These are phyloP conservation scores for Symbiodinium natans DNA, from an alignment of 73 alveolate species.

Conservation along the genomic window DNA sequence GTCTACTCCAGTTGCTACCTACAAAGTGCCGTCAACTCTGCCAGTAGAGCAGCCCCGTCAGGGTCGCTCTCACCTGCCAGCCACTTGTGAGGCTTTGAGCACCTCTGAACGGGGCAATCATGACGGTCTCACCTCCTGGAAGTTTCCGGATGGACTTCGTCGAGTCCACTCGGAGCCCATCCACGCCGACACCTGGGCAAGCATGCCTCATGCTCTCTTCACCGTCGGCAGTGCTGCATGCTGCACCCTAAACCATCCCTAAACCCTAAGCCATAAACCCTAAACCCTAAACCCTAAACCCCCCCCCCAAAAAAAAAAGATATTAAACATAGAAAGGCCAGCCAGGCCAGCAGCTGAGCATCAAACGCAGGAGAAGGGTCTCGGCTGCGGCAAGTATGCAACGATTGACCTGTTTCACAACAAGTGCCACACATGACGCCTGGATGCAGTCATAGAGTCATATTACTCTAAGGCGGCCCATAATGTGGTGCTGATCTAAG, in stretches of 20 bases:
- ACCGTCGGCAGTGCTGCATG: neutral
- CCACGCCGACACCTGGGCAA: conserved; percentile 59
- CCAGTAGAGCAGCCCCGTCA: neutral
- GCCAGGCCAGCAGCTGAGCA: neutral
- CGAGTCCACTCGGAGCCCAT: conserved; percentile 80
- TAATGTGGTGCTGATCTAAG: too few species aligned
- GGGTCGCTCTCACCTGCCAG: neutral
- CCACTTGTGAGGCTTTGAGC: neutral
- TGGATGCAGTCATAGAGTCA: too few species aligned
- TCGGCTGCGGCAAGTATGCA: conserved; percentile 83
- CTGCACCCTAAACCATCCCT: too few species aligned
- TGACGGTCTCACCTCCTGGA: conserved; percentile 13
- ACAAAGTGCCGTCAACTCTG: conserved; percentile 52
- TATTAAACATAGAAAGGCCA: too few species aligned
- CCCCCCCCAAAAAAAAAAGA: too few species aligned
- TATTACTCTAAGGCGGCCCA: too few species aligned
- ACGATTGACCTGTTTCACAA: conserved; percentile 28
- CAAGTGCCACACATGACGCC: too few species aligned
- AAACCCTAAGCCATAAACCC: too few species aligned
- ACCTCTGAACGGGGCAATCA: neutral
- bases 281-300: too few species aligned
- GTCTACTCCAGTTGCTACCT: too few species aligned
- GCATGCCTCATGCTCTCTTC: too few species aligned
- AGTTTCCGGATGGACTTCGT: conserved; percentile 87
- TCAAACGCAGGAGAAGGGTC: neutral